Base-by-base conservation (phyloP, 768 basidiomycete species). In the Strobilomyces dryophilus region DNA sequence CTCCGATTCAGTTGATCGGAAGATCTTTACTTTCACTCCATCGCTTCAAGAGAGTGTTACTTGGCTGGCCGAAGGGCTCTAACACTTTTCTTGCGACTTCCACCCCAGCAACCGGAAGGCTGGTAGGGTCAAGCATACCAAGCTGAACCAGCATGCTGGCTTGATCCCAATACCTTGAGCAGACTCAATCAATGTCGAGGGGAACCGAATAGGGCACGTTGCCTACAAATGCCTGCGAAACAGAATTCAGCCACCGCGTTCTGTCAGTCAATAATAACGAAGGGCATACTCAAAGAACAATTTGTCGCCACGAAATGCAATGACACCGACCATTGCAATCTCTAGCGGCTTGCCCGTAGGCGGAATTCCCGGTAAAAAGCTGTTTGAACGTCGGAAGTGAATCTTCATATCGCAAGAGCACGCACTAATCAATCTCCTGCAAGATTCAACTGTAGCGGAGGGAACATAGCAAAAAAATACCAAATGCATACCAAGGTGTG, bases 291-390 rank as follows among this genome's bases (percentile, higher is more conserved):
- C 78, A 57, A 78, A 76, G 39, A 73, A 74, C 32, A 79, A 59
- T 49, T 76, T 77, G 57, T 79, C 76, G n/a, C 78, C 77, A 43
- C 76, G 66, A 44, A 79, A 73, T 11, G 74, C 75, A 24, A 78
- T 67, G 18, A 79, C 64, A 18, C 74, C 75, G 12, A 77, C 75
- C 46, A 78, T 60, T 0, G 77, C 74, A 5, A 79, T 66, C 32
- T 73, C 66, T 14, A 79, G 55, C 1, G 62, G 64, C 49, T 71
- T 77, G 24, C 72, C 73, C 6, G 71, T 71, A 7, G 74, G 70
- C 2, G 65, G 65, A 27, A 74, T 51, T 18, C 72, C 73, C 1
- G 70, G 73, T 26, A 74, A 58, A 45, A 71, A 49, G 41, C 64
- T 64, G 32, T 39, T 8, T 17, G 12, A 6, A 40, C 37, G 48